A percentile compares a stretch with the other conserved stretches of the same genome.
Conservation (phyloP, 2,329 filamentous ascomycete genomes). For the Trichoderma sp. region DNA sequence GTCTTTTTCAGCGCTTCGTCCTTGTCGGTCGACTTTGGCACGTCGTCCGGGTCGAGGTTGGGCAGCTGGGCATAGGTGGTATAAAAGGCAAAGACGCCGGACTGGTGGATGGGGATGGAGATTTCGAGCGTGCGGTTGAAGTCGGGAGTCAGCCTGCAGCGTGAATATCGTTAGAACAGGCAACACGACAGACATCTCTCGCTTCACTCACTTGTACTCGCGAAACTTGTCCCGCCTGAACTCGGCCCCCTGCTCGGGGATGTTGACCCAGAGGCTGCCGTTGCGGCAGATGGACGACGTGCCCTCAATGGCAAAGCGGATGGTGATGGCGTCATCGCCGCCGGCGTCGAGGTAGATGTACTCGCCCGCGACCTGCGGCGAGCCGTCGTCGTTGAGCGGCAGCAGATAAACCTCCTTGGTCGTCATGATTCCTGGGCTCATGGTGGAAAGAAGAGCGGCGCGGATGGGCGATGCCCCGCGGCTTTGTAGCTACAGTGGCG, state of each 20-base stretch:
- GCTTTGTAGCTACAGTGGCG: slow-evolving; percentile 24
- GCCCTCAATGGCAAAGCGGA: slow-evolving; percentile 90
- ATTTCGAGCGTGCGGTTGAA: slow-evolving; percentile 93
- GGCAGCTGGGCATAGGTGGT: slow-evolving; percentile 89
- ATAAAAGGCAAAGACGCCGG: slow-evolving; percentile 93
- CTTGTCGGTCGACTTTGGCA: slow-evolving; percentile 33
- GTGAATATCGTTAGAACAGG: background rate
- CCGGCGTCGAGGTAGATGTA: slow-evolving; percentile 88
- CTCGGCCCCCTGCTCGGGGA: slow-evolving; percentile 72
- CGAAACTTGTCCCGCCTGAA: slow-evolving; percentile 81
- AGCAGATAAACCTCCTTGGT: slow-evolving; percentile 81
- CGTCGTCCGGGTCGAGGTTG: slow-evolving; percentile 49
- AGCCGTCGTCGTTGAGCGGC: slow-evolving; percentile 88
- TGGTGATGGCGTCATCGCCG: slow-evolving; percentile 71
- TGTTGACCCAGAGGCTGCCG: slow-evolving; percentile 95
- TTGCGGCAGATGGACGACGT: slow-evolving; percentile 93
- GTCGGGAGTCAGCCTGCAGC: slow-evolving; percentile 76
- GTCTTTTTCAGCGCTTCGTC: slow-evolving; percentile 63
- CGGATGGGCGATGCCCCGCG: slow-evolving; percentile 27
- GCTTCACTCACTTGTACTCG: slow-evolving; percentile 76
- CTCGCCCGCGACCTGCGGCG: slow-evolving; percentile 81
- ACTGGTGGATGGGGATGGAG: slow-evolving; percentile 77
- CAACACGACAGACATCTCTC: too few species aligned
- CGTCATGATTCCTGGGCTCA: slow-evolving; percentile 63
- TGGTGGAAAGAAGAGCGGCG: slow-evolving; percentile 40